phyloP scores from a whole-genome alignment of 2,329 filamentous ascomycete genomes.

The Colletotrichum chrysophilum region DNA sequence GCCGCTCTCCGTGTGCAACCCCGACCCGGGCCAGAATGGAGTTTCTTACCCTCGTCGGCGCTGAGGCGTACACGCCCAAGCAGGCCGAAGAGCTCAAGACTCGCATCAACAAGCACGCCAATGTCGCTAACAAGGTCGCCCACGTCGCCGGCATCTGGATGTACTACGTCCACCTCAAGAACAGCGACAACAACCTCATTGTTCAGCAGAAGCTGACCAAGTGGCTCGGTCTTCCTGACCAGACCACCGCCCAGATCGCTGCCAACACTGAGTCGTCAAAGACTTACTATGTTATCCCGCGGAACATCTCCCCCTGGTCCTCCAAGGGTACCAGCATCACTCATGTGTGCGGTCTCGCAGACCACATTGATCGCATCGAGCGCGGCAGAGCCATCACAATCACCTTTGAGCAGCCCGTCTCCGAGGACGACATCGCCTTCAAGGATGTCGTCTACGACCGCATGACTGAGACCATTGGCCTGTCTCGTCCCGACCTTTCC shows the following conservation, averaged over 20 bases:
- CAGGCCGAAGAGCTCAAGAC: slow-evolving; percentile 49
- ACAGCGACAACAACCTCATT: slow-evolving; percentile 41
- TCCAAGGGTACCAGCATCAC: slow-evolving; percentile 95
- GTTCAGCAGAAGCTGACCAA: slow-evolving; percentile 48
- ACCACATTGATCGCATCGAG: slow-evolving; percentile 79
- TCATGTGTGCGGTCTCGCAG: slow-evolving; percentile 83
- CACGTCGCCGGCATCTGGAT: slow-evolving; percentile 60
- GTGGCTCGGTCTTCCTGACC: slow-evolving; percentile 43
- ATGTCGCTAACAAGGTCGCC: slow-evolving; percentile 37
- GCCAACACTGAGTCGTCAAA: slow-evolving; percentile 40
- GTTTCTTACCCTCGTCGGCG: slow-evolving; percentile 40
- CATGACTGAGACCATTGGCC: slow-evolving; percentile 88
- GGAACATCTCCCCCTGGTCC: slow-evolving; percentile 95
- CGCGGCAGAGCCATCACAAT: slow-evolving; percentile 81
- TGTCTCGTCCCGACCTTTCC: slow-evolving; percentile 70
- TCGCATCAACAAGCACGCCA: slow-evolving; percentile 46
- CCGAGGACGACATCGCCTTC: slow-evolving; percentile 54
- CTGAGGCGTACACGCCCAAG: slow-evolving; percentile 55
- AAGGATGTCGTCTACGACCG: slow-evolving; percentile 84
- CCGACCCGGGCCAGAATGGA: slow-evolving; percentile 24
- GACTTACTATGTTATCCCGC: slow-evolving; percentile 73
- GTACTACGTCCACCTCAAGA: slow-evolving; percentile 70
- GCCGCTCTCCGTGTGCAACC: slow-evolving; percentile 20
- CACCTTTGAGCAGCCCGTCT: slow-evolving; percentile 58
- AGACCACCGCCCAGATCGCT: slow-evolving; percentile 51